phyloP scores from a whole-genome alignment of 2,329 filamentous ascomycete genomes.

The Byssochlamys sp. region DNA sequence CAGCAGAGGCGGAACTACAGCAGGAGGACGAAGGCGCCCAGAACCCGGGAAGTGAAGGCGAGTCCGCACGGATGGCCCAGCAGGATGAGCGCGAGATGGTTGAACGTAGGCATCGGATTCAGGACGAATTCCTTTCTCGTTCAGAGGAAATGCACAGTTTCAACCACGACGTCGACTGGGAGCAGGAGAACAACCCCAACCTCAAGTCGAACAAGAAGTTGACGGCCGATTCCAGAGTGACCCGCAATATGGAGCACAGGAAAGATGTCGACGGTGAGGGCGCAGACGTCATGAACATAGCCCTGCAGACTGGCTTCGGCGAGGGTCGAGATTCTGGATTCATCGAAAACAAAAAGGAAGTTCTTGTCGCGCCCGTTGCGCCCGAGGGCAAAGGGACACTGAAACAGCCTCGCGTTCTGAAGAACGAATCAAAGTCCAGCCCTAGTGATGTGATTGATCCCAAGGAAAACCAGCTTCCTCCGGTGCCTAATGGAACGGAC shows the following conservation, averaged over 20 bases:
- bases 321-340: slow-evolving; percentile 63
- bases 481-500: slow-evolving; percentile 12
- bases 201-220: slow-evolving; percentile 46
- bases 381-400: slow-evolving; percentile 56
- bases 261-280: slow-evolving; percentile 73
- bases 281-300: slow-evolving; percentile 61
- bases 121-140: slow-evolving; percentile 49
- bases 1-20: slow-evolving; percentile 54
- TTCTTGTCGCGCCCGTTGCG: slow-evolving; percentile 56
- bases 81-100: slow-evolving; percentile 34
- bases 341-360: slow-evolving; percentile 56
- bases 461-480: slow-evolving; percentile 9
- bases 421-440: slow-evolving; percentile 20
- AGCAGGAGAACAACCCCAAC: slow-evolving; percentile 49
- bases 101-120: slow-evolving; percentile 35
- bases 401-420: slow-evolving; percentile 41
- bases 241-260: slow-evolving; percentile 52
- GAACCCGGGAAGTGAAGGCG: slow-evolving; percentile 11
- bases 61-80: slow-evolving; percentile 25
- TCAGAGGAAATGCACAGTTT: slow-evolving; percentile 56
- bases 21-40: slow-evolving; percentile 42
- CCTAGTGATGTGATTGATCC: slow-evolving; percentile 11
- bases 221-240: slow-evolving; percentile 50
- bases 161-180: slow-evolving; percentile 64
- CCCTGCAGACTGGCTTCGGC: slow-evolving; percentile 52